Base-by-base conservation (phyloP, 2,329 filamentous ascomycete species). In the Ambrosiella beaveri region DNA sequence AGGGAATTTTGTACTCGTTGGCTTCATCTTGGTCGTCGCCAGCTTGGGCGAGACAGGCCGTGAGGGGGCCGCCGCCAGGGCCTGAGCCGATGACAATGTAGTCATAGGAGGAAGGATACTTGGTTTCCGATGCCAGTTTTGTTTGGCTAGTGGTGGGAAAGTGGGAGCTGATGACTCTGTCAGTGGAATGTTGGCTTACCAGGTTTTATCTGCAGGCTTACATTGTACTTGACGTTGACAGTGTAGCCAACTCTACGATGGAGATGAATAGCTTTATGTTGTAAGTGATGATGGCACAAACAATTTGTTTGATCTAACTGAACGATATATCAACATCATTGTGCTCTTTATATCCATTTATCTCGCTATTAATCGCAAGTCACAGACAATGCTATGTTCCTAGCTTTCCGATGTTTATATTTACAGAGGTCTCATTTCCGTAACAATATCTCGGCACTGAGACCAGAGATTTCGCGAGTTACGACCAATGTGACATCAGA, bases 51-150 rank as follows among this genome's bases (percentile, higher is more conserved):
- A 82, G 73, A 50, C 76, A 71, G 50, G 75, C 73, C 4, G 78
- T 76, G 4, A 80, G 65, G 3, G 78, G 76, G 38, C 73, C 76
- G 52, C 78, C 77, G 40, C 78, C 78, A 1, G 77, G 71, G 2
- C 77, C 78, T 8, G 75, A 78, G 2, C 79, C 78, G 41, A 81
- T 74, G n/a, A 81, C 70, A n/a, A 81, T 70, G 66, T 80, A 81
- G 61, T 81, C 78, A 62, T 80, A 80, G 12, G 49, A 52, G 27
- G 59, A 55, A 40, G 38, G 44, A 19, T 52, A 47, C 8, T 51
- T 19, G 40, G 15, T 41, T 41, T 41, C n/a, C 27, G 27, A 27
- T 27, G 27, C 27, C 27, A 2, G 11, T 41, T 41, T 41, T 7
- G 40, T 41, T 41, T 41, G 3, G 27, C 27, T 27, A 5, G 27